Conservation (phyloP, 306 rosid species). For the Rosa chinensis region DNA sequence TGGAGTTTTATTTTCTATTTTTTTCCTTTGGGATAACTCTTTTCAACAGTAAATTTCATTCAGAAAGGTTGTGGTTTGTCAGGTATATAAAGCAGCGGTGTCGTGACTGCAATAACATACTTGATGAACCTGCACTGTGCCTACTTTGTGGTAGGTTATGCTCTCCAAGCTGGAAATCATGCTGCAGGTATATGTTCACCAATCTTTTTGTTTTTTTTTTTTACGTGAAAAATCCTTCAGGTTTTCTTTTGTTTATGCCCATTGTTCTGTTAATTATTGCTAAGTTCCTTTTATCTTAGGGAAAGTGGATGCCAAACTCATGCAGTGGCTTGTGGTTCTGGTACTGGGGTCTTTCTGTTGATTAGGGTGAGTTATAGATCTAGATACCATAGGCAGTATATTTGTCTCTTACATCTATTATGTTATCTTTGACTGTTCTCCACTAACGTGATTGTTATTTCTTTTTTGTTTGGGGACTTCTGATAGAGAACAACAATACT, state of each 20-base stretch:
- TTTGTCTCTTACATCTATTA: neutral
- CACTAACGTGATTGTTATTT: slow-evolving; percentile 15
- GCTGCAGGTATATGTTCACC: slow-evolving; percentile 78
- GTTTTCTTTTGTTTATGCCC: neutral
- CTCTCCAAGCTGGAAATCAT: slow-evolving; percentile 82
- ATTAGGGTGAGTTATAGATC: slow-evolving; percentile 53
- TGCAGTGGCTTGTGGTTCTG: slow-evolving; percentile 87
- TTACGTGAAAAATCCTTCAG: neutral
- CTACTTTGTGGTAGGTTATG: slow-evolving; percentile 90
- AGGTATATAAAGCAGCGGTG: slow-evolving; percentile 87
- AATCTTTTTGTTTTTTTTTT: neutral
- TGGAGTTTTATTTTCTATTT: neutral
- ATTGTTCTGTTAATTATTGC: slow-evolving; percentile 18
- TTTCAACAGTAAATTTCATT: neutral
- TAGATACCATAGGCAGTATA: neutral
- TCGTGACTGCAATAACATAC: slow-evolving; percentile 55
- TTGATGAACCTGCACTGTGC: slow-evolving; percentile 90
- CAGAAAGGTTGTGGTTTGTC: slow-evolving; percentile 19
- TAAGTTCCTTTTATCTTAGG: slow-evolving; percentile 43
- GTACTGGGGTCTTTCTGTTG: slow-evolving; percentile 87
- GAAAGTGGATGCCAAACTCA: slow-evolving; percentile 89
- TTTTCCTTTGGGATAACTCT: neutral
- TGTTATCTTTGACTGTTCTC: slow-evolving; percentile 12
- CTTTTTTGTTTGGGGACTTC: neutral
- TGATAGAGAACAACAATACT: slow-evolving; percentile 81